These are phyloP conservation scores for Trifolium repens DNA, from an alignment of 306 rosid genomes.

Conservation along the genomic window DNA sequence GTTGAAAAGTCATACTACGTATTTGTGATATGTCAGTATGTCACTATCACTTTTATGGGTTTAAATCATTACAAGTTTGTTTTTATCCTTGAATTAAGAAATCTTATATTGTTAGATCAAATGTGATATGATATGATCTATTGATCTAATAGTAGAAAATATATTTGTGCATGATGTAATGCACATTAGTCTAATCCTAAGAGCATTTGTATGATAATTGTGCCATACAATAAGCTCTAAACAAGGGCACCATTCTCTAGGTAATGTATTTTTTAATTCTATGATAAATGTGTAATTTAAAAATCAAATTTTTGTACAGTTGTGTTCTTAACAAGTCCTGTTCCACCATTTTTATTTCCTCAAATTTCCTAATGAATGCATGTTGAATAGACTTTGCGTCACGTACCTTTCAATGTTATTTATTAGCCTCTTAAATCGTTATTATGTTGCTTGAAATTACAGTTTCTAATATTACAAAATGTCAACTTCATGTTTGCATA, in stretches of 20 bases:
- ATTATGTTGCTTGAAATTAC: not conserved
- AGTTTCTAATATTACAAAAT: not conserved
- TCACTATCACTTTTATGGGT: too few relatives aligned
- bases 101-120: too few relatives aligned
- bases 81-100: too few relatives aligned
- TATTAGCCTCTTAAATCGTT: not conserved
- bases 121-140: too few relatives aligned
- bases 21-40: too few relatives aligned
- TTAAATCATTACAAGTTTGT: too few relatives aligned
- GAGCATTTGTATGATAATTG: not conserved
- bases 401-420: not conserved
- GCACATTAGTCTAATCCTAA: too few relatives aligned
- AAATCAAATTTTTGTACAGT: not conserved
- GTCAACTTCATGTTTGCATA: constrained; percentile 1
- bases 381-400: not conserved
- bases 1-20: not conserved
- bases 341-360: not conserved
- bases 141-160: too few relatives aligned
- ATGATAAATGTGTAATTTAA: not conserved
- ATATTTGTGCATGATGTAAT: too few relatives aligned
- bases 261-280: not conserved
- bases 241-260: not conserved
- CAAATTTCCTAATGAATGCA: not conserved
- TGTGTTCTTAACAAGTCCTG: not conserved
- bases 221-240: not conserved